Percentiles rank a stretch among this genome's conserved stretches.
Conservation (phyloP, 1,284 basidiomycete genomes). For the Tranzscheliella williamsii region DNA sequence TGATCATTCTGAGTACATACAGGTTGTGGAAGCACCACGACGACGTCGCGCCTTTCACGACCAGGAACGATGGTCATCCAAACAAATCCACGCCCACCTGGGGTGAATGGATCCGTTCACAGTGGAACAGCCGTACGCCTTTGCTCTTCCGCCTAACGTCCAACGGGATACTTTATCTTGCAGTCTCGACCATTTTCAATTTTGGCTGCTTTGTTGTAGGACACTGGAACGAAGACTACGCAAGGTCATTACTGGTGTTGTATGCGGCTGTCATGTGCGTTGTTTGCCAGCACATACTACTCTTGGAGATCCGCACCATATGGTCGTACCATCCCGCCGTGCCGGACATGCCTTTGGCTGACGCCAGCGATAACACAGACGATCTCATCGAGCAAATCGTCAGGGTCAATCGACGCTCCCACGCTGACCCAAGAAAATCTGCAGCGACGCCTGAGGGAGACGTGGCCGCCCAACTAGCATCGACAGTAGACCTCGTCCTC, state of each 20-base stretch:
- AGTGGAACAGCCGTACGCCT: slow-evolving; percentile 32
- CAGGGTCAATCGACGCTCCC: too few relatives aligned
- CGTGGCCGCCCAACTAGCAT: too few relatives aligned
- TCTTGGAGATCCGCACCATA: slow-evolving; percentile 37
- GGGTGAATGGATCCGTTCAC: slow-evolving; percentile 7
- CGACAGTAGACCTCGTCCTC: too few relatives aligned
- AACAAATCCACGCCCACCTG: slow-evolving; percentile 1
- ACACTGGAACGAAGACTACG: slow-evolving; percentile 10
- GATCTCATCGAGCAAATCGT: slow-evolving; percentile 12
- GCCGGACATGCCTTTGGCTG: background rate
- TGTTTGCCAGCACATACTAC: slow-evolving; percentile 40
- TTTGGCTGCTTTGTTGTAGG: slow-evolving; percentile 41
- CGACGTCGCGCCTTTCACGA: slow-evolving; percentile 6
- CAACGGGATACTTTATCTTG: slow-evolving; percentile 44
- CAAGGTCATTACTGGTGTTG: slow-evolving; percentile 39
- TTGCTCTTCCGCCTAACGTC: slow-evolving; percentile 34
- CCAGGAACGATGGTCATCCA: slow-evolving; percentile 1
- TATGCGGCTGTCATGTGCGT: slow-evolving; percentile 47
- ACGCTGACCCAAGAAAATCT: too few relatives aligned
- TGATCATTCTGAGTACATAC: slow-evolving; percentile 33
- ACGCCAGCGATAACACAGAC: slow-evolving; percentile 7
- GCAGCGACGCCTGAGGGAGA: too few relatives aligned
- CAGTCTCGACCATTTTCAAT: slow-evolving; percentile 41
- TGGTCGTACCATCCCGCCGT: slow-evolving; percentile 8
- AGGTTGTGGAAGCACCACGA: slow-evolving; percentile 33